Evolutionary conservation across 2,329 filamentous ascomycete genomes (phyloP), one percentile per base, ranked within the genome.

Genomic region (Talaromyces sp.): DNA sequence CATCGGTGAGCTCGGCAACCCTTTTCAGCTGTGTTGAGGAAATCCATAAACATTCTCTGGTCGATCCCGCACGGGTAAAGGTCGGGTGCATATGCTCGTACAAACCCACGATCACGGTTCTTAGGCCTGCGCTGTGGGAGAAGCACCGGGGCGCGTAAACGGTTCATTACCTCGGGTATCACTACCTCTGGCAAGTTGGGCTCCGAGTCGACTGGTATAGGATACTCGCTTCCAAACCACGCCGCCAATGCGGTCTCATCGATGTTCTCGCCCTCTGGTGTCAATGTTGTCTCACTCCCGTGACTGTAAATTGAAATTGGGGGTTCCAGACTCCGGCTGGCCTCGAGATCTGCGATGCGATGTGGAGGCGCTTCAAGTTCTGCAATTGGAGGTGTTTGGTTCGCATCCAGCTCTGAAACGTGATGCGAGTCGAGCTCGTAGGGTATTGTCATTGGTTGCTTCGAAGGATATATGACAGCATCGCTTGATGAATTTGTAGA

Each of bases 101-200:
- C 63, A 32, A 76, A 76, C 0, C 73, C 74, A 4, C 74, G 67
- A 6, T 64, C 58, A 14, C 67, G 68, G 8, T 62, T 55, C 16
- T 67, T 62, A 1, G 74, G 73, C 41, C 73, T 62, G 1, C 72
- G 67, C 54, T 76, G 74, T 0, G 74, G 74, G 14, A 75, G 56
- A 14, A 74, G 65, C 17, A 75, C 73, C 2, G 74, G 73, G 19
- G 63, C 68, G 1, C 65, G 60, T 2, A 74, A 53, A 7, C 10
- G 17, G 11, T 36, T 19, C 6, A 17, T 13, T 2, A 40, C 19
- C 2, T 40, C 19, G 7, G 45, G 19, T 2, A 42, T n/a, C n/a
- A 17, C 14, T 2, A 40, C 19, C 2, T 40, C 19, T 7, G 45
- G 19, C 3, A 42, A 14, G 1, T 40, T 32, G 22, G 57, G 60